phyloP scores from a whole-genome alignment of 1,139 yeast genomes.

The Debaryomyces sp. region DNA sequence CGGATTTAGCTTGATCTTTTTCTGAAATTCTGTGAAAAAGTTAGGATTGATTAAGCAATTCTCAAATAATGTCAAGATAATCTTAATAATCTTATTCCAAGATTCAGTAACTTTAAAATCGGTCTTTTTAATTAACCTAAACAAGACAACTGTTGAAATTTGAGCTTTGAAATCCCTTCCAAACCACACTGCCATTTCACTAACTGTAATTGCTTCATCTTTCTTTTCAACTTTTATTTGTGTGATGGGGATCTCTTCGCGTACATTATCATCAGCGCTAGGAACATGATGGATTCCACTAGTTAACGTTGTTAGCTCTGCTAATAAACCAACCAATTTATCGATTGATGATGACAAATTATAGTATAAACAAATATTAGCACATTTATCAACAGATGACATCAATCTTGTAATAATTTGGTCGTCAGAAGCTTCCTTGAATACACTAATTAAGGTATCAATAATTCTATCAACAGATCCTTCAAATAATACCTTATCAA shows the following conservation, averaged over 20 bases:
- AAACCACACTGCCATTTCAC: constrained; percentile 79
- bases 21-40: constrained; percentile 65
- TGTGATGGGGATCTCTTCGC: constrained; percentile 52
- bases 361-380: constrained; percentile 72
- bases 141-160: constrained; percentile 80
- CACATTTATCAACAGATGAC: constrained; percentile 83
- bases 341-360: constrained; percentile 61
- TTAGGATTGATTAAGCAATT: constrained; percentile 74
- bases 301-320: constrained; percentile 63
- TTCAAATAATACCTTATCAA: constrained; percentile 72
- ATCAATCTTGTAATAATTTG: constrained; percentile 84
- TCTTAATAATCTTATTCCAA: constrained; percentile 65
- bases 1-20: constrained; percentile 48
- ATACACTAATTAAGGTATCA: constrained; percentile 72
- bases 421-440: constrained; percentile 88
- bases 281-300: constrained; percentile 20
- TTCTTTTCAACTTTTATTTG: constrained; percentile 52
- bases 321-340: constrained; percentile 60
- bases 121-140: constrained; percentile 70
- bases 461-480: constrained; percentile 63
- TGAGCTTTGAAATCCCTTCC: constrained; percentile 95
- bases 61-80: constrained; percentile 68
- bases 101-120: constrained; percentile 49
- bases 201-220: constrained; percentile 66
- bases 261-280: constrained; percentile 32